phyloP scores from a whole-genome alignment of 148 eudicot genomes.

The Hydrangea macrophylla region DNA sequence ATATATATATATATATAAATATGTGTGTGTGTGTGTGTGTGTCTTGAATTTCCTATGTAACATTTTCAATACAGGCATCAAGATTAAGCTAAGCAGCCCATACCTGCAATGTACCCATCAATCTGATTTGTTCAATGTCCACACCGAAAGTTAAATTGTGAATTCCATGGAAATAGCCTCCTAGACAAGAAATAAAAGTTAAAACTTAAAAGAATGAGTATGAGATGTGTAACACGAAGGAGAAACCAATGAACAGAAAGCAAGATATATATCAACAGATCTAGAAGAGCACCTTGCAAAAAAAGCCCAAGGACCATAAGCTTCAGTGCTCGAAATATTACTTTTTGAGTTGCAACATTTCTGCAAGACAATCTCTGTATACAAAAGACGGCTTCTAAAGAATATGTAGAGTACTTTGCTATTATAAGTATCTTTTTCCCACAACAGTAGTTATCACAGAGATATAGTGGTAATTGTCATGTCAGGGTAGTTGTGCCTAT shows the following conservation, averaged over 20 bases:
- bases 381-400: neutral
- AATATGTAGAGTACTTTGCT: neutral
- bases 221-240: neutral
- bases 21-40: too few relatives aligned
- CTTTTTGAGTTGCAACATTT: conserved; percentile 23
- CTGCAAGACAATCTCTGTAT: conserved; percentile 24
- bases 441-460: neutral
- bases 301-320: conserved; percentile 24
- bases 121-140: conserved; percentile 28
- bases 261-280: neutral
- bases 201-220: neutral
- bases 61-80: too few relatives aligned
- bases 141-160: conserved; percentile 27
- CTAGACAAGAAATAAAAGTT: conserved; percentile 12
- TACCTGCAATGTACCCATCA: conserved; percentile 38
- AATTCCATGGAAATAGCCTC: conserved; percentile 29
- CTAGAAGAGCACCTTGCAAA: conserved; percentile 26
- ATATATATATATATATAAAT: too few relatives aligned
- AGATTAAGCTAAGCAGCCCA: too few relatives aligned
- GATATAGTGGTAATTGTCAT: neutral
- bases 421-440: neutral
- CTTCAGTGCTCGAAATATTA: conserved; percentile 20
- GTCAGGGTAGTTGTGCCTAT: neutral
- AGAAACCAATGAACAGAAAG: neutral
- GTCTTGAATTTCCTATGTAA: too few relatives aligned